These are phyloP conservation scores for Chrysoporthe austroafricana DNA, from an alignment of 2,329 filamentous ascomycete species.

Conservation along the genomic window DNA sequence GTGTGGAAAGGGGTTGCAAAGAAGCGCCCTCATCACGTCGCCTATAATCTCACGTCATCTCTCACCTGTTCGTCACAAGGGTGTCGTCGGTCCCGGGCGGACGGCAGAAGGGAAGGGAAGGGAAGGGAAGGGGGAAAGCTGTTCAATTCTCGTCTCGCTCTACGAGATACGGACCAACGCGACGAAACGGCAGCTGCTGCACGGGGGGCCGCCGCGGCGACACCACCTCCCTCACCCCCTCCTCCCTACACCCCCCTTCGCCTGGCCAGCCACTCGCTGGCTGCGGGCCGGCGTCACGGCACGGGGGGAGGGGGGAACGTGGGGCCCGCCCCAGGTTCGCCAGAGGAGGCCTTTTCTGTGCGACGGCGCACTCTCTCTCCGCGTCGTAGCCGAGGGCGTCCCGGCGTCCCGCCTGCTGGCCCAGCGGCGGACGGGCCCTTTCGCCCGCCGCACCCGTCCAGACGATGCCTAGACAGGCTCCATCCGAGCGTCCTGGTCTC, in stretches of 20 bases:
- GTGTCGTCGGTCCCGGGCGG: too few species aligned
- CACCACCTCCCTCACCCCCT: too few species aligned
- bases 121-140: not conserved
- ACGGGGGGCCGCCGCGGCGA: too few species aligned
- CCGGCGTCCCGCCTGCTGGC: not conserved
- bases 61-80: not conserved
- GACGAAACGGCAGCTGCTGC: too few species aligned
- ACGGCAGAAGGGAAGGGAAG: not conserved
- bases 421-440: not conserved
- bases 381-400: not conserved
- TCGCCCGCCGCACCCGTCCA: too few species aligned
- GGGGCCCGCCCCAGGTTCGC: too few species aligned
- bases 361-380: not conserved
- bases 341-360: not conserved
- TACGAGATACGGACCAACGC: not conserved
- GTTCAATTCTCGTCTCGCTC: not conserved
- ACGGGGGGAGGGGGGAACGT: too few species aligned
- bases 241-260: too few species aligned
- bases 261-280: not conserved
- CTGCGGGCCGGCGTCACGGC: not conserved
- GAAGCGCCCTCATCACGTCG: not conserved
- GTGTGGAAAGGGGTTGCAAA: not conserved
- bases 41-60: slow-evolving; percentile 15
- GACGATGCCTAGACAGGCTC: not conserved
- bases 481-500: not conserved